Evolutionary conservation across 1,284 basidiomycete genomes (phyloP), one percentile per base, ranked within the genome.

Genomic region (Boletus sp.): DNA sequence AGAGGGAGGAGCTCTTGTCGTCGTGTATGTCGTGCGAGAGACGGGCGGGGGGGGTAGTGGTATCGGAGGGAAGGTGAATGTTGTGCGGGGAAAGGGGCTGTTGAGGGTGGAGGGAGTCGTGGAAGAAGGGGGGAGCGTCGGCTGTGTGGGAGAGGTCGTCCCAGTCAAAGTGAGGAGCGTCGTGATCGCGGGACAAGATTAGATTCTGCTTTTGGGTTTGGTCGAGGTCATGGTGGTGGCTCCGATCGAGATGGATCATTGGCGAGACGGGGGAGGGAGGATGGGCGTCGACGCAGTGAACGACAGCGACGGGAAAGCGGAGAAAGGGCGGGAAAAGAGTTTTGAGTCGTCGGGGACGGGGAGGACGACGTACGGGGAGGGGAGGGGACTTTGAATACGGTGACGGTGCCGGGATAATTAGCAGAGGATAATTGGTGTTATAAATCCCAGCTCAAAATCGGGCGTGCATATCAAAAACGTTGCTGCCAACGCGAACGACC

Each of bases 221-320:
- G 59, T 72, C 65, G 53, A 71, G 69, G 60, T 70, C 62, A 59
- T 68, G 66, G 63, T 72, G 71, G 66, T 57, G 57, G 51, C 70
- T 77, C 58, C 71, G 78, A 79, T 81, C 78, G 71, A 80, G 72
- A 72, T 78, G 76, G 68, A 80, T 76, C 78, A 80, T 80, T 61
- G 62, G 49, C 54, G 26, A 20, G 46, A 26, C 25, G 36, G 35
- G 33, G 29, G 43, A 34, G 48, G 23, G 55, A 19, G 42, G 7
- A 8, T 20, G 39, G 29, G 17, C 17, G 51, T 38, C 19, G 35
- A 42, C 13, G 48, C 2, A 0, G 48, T 25, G 40, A 25, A 19
- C 9, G 41, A 44, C 38, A 25, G 46, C 6, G 56, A 37, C 14
- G 46, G n/a, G n/a, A 39, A 38, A 23, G 47, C 22, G 46, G 33